Evolutionary conservation across 345 rosid genomes (phyloP), one percentile per base, ranked within the genome.

Genomic region (Eucalyptus coolabah): DNA sequence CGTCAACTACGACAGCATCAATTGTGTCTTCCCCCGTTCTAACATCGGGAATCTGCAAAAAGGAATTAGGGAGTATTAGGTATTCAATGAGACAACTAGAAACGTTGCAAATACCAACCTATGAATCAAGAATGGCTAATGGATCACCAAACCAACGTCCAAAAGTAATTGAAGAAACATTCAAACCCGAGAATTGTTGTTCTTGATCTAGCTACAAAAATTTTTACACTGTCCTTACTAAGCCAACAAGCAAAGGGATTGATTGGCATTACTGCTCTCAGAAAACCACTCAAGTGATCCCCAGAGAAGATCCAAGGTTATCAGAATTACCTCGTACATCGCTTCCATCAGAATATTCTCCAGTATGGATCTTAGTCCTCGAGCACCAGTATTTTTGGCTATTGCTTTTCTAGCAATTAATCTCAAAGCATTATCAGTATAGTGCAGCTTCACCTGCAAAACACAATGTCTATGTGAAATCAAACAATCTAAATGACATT

Each of bases 301-400:
- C 42, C 45, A 72, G 83, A 69, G 81, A 69, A 9, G 81, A 69
- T 69, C 42, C 42, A 16, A 49, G 50, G 16, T 5, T 37, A 24
- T 37, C 83, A 77, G 30, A 77, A 77, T 72, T 94, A 98, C 99
- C 99, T 98, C 99, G 54, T 97, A 97, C 99, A 98, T 98, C 88
- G 99, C 93, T 87, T 97, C 99, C 99, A 97, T 95, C 93, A 98
- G 95, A 89, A 96, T 95, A 89, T 89, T 97, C 93, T 98, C 99
- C 88, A 98, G 90, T 88, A 98, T 93, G 77, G 99, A 90, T 88
- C 99, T 93, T 90, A 98, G 94, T 60, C 98, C 99, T 32, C 99
- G 95, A 63, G 99, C 99, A 82, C 99, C 99, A 0, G 99, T 97
- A 91, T 95, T 98, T 92, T 98, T 98, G 26, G 92, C 93, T 90